Evolutionary conservation across 2,329 filamentous ascomycete species (phyloP).

Genomic region (Penicillium sp.): DNA sequence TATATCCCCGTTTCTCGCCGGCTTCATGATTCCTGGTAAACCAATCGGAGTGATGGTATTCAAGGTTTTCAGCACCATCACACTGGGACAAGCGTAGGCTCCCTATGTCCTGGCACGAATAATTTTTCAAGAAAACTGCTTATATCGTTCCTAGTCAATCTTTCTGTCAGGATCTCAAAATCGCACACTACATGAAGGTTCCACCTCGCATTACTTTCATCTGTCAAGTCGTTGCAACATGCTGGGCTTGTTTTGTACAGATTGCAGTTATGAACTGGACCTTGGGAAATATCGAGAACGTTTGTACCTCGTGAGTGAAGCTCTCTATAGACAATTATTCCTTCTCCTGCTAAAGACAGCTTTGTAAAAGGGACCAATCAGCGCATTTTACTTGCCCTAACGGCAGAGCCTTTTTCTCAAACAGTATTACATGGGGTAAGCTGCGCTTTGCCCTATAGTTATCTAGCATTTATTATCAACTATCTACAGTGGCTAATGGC

Average conservation of each 20-base stretch:
- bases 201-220: conserved; percentile 53
- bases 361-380: conserved; percentile 42
- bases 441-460: no score
- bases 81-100: conserved; percentile 29
- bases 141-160: conserved; percentile 12
- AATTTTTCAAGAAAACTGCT: neutral
- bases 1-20: conserved; percentile 28
- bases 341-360: neutral
- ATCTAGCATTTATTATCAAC: no score
- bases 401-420: conserved; percentile 64
- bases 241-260: conserved; percentile 52
- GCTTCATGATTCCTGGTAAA: conserved; percentile 30
- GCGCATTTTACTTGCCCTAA: conserved; percentile 61
- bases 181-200: conserved; percentile 36
- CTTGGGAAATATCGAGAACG: conserved; percentile 46
- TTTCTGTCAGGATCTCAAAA: conserved; percentile 23
- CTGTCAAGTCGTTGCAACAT: conserved; percentile 53
- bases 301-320: conserved; percentile 42
- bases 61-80: conserved; percentile 32
- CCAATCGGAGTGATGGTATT: conserved; percentile 33
- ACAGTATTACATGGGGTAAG: conserved; percentile 69
- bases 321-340: conserved; percentile 1
- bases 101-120: neutral
- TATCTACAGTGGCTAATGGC: neutral
- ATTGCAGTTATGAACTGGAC: conserved; percentile 53